Evolutionary conservation across 2,329 filamentous ascomycete genomes (phyloP).

Genomic region (Stemphylium beticola): DNA sequence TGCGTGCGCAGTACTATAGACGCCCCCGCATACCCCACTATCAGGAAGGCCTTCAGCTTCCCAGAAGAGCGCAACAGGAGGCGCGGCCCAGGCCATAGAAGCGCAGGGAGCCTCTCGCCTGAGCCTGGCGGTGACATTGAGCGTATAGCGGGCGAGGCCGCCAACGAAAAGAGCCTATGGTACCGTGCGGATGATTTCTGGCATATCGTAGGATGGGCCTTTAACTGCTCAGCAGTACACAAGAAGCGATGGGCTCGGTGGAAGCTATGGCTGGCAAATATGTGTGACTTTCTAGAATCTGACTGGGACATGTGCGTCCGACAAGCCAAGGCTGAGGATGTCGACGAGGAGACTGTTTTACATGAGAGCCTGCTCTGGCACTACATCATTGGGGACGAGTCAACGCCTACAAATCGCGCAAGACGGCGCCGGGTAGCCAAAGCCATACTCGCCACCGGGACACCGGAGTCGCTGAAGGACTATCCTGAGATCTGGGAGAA

Average conservation of each 20-base stretch:
- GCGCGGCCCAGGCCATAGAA: slow-evolving; percentile 25
- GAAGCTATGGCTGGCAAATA: slow-evolving; percentile 78
- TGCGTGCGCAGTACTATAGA: slow-evolving; percentile 70
- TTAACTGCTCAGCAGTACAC: slow-evolving; percentile 81
- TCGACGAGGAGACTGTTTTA: slow-evolving; percentile 42
- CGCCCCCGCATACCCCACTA: slow-evolving; percentile 67
- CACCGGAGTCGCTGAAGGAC: slow-evolving; percentile 56
- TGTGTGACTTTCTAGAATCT: slow-evolving; percentile 77
- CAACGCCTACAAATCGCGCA: slow-evolving; percentile 41
- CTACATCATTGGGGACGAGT: slow-evolving; percentile 58
- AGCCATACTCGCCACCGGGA: slow-evolving; percentile 72
- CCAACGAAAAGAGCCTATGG: slow-evolving; percentile 73
- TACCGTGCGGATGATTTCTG: slow-evolving; percentile 84
- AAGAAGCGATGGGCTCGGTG: slow-evolving; percentile 80
- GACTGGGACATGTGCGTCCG: slow-evolving; percentile 67
- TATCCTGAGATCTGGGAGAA: slow-evolving; percentile 72
- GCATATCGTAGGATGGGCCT: slow-evolving; percentile 87
- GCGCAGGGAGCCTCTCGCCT: slow-evolving; percentile 32
- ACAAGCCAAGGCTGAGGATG: slow-evolving; percentile 30
- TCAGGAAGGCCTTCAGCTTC: slow-evolving; percentile 77
- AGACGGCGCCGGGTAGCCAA: slow-evolving; percentile 63
- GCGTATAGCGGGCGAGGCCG: slow-evolving; percentile 55
- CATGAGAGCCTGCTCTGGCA: slow-evolving; percentile 64
- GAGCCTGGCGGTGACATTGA: slow-evolving; percentile 50
- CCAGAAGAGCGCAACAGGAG: slow-evolving; percentile 33